phyloP scores from a whole-genome alignment of 2,329 filamentous ascomycete species.

The Neopestalotiopsis sp. region DNA sequence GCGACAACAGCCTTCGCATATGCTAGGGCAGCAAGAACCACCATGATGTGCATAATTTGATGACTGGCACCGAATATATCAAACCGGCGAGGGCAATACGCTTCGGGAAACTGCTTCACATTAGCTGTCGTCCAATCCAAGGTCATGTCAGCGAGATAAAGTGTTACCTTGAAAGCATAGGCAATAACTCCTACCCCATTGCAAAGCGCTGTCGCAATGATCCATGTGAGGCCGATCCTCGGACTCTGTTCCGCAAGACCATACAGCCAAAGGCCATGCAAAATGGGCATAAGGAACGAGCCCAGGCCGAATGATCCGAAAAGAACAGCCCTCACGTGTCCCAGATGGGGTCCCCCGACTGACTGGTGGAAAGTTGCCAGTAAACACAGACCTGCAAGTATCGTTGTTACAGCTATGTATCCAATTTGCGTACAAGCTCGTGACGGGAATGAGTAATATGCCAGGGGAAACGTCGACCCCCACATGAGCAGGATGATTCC shows the following conservation, averaged over 20 bases:
- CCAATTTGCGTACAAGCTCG: slow-evolving; percentile 33
- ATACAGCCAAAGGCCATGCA: slow-evolving; percentile 40
- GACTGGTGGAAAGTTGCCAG: slow-evolving; percentile 40
- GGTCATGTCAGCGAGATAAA: not conserved
- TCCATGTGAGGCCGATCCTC: slow-evolving; percentile 46
- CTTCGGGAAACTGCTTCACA: slow-evolving; percentile 45
- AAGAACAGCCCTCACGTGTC: slow-evolving; percentile 43
- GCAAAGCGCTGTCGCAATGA: slow-evolving; percentile 40
- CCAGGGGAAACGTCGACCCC: slow-evolving; percentile 62
- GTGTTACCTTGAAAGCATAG: slow-evolving; percentile 40
- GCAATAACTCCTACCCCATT: slow-evolving; percentile 43
- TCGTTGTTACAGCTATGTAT: slow-evolving; percentile 43
- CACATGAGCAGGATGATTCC: slow-evolving; percentile 67
- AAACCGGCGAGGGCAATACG: slow-evolving; percentile 46
- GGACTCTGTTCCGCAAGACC: slow-evolving; percentile 38
- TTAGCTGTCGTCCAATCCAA: not conserved
- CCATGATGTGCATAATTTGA: slow-evolving; percentile 53
- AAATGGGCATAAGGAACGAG: slow-evolving; percentile 44
- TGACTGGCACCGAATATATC: slow-evolving; percentile 53
- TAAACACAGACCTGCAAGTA: slow-evolving; percentile 42
- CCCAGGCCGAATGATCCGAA: slow-evolving; percentile 45
- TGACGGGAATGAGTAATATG: slow-evolving; percentile 60
- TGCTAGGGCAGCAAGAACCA: slow-evolving; percentile 45
- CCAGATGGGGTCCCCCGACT: slow-evolving; percentile 43
- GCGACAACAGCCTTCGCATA: slow-evolving; percentile 40